These are phyloP conservation scores for Solanum microdontum DNA, from an alignment of 257 asterid genomes.

Conservation along the genomic window DNA sequence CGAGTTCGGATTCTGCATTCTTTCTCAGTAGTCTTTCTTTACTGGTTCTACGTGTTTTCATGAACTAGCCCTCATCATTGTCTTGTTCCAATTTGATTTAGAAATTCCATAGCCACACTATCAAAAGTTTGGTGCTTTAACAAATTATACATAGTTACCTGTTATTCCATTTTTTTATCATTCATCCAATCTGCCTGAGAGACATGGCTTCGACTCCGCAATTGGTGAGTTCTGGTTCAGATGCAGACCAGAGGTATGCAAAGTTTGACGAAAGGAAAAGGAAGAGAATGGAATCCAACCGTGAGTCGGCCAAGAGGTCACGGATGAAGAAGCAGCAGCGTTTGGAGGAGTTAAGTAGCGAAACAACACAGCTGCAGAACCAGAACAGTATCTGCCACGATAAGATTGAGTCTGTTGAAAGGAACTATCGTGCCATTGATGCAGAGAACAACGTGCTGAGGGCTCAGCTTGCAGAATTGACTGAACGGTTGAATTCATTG, in stretches of 20 bases:
- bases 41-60: slow-evolving; percentile 83
- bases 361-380: slow-evolving; percentile 31
- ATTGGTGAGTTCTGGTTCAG: slow-evolving; percentile 30
- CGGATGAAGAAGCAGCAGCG: slow-evolving; percentile 70
- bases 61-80: slow-evolving; percentile 21
- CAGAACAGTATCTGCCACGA: slow-evolving; percentile 38
- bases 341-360: slow-evolving; percentile 33
- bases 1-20: slow-evolving; percentile 70
- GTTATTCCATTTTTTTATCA: background rate
- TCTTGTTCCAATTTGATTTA: background rate
- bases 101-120: background rate
- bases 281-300: slow-evolving; percentile 76
- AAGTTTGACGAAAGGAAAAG: slow-evolving; percentile 47
- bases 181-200: background rate
- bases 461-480: slow-evolving; percentile 65
- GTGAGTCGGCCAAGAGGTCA: slow-evolving; percentile 76
- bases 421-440: slow-evolving; percentile 19
- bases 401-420: slow-evolving; percentile 31
- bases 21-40: slow-evolving; percentile 80
- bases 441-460: slow-evolving; percentile 58
- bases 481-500: slow-evolving; percentile 59
- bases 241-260: slow-evolving; percentile 23
- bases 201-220: slow-evolving; percentile 31
- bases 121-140: background rate
- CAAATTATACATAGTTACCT: background rate